These are phyloP conservation scores for Cadophora sp. DNA, from an alignment of 2,329 filamentous ascomycete genomes.

Conservation along the genomic window DNA sequence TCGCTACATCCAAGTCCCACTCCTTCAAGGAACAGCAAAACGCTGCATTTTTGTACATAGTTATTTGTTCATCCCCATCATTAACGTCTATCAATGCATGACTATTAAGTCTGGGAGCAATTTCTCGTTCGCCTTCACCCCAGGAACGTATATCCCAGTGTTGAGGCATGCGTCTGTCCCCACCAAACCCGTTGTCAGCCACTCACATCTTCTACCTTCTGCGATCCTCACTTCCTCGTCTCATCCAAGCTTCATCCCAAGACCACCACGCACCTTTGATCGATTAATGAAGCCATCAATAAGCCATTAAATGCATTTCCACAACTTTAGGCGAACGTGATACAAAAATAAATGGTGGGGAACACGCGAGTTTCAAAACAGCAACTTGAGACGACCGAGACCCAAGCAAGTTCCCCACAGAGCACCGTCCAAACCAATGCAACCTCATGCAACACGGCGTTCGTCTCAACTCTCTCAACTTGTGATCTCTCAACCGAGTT, in stretches of 20 bases:
- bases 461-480: neutral
- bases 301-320: neutral
- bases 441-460: neutral
- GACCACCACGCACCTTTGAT: too few relatives aligned
- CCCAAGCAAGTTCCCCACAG: neutral
- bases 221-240: neutral
- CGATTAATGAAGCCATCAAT: neutral
- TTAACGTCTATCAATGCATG: too few relatives aligned
- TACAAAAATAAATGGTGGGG: neutral
- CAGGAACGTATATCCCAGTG: neutral
- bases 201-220: neutral
- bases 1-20: too few relatives aligned
- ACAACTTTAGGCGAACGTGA: neutral
- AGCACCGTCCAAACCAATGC: neutral
- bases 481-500: neutral
- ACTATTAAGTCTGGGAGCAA: too few relatives aligned
- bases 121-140: too few relatives aligned
- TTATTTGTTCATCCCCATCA: too few relatives aligned
- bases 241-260: neutral
- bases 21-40: too few relatives aligned
- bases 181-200: neutral
- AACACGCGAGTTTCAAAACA: slow-evolving; percentile 5
- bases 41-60: too few relatives aligned
- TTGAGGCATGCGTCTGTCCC: neutral
- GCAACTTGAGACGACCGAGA: slow-evolving; percentile 1